Evolutionary conservation across 2,329 filamentous ascomycete genomes (phyloP).

Genomic region (Mollisiaceae sp.): DNA sequence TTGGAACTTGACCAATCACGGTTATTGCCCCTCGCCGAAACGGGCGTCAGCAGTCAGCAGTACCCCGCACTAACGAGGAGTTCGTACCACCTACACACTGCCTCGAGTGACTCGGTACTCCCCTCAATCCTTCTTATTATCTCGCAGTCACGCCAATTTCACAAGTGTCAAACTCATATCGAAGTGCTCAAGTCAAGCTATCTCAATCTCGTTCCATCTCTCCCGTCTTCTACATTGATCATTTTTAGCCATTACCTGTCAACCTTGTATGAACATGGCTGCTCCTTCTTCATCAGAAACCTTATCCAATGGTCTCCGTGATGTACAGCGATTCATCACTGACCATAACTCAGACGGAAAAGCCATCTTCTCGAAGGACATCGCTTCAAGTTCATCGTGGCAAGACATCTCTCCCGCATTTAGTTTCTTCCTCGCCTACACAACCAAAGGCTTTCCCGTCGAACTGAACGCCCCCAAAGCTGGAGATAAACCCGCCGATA

Average conservation of each 20-base stretch:
- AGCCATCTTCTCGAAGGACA: constrained; percentile 25
- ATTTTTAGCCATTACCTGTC: not conserved
- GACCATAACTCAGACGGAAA: constrained; percentile 26
- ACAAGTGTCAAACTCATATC: not conserved
- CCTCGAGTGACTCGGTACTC: not conserved
- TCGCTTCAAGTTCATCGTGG: constrained; percentile 23
- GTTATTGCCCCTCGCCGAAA: not conserved
- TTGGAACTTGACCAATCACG: not conserved
- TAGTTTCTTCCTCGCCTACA: constrained; percentile 34
- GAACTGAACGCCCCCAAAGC: constrained; percentile 20
- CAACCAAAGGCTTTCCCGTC: constrained; percentile 32
- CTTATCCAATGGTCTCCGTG: constrained; percentile 29
- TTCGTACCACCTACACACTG: too few species aligned
- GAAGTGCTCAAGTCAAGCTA: too few species aligned
- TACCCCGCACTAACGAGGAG: not conserved
- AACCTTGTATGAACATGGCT: not conserved
- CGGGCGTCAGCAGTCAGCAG: not conserved
- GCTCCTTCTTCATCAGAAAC: constrained; percentile 8
- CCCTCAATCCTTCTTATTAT: not conserved
- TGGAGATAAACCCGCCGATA: constrained; percentile 25
- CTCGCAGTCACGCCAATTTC: not conserved
- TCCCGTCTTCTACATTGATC: not conserved
- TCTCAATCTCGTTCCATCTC: not conserved
- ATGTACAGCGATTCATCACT: constrained; percentile 32
- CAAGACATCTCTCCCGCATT: constrained; percentile 19